A percentile compares a stretch with the other conserved stretches of the same genome.
phyloP scores from a whole-genome alignment of 148 eudicot genomes.

The Salicornia ramosissima region DNA sequence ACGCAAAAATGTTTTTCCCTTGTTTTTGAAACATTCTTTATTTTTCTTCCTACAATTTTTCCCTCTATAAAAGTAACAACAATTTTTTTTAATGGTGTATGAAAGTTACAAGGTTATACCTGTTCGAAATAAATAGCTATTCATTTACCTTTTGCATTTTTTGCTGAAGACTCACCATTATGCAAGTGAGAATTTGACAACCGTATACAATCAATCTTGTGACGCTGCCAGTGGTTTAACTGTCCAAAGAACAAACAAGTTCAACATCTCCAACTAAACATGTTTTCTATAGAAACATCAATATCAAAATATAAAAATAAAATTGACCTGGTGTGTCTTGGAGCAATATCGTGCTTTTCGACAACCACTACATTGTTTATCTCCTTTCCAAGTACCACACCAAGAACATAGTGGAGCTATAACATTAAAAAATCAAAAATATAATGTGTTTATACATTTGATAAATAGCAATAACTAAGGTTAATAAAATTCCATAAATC shows the following conservation, averaged over 20 bases:
- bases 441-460: neutral
- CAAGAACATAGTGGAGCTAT: conserved; percentile 20
- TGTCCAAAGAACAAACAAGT: neutral
- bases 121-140: too few relatives aligned
- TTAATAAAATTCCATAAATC: neutral
- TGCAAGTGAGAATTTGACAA: neutral
- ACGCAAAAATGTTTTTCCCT: too few relatives aligned
- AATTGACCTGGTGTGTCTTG: conserved; percentile 17
- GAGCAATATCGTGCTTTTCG: neutral
- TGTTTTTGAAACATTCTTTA: too few relatives aligned
- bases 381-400: conserved; percentile 23
- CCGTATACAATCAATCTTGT: conserved; percentile 3
- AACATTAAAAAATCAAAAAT: neutral
- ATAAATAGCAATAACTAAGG: neutral
- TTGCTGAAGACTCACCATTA: conserved; percentile 4
- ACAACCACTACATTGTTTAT: conserved; percentile 18
- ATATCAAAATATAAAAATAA: neutral
- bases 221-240: conserved; percentile 12
- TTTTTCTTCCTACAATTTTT: too few relatives aligned
- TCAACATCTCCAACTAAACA: neutral
- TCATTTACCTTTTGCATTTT: neutral
- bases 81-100: too few relatives aligned
- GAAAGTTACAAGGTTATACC: too few relatives aligned
- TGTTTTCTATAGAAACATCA: neutral
- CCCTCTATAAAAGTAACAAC: too few relatives aligned